Evolutionary conservation across 169 alveolate genomes (phyloP).

Genomic region (Plasmodium vivax): DNA sequence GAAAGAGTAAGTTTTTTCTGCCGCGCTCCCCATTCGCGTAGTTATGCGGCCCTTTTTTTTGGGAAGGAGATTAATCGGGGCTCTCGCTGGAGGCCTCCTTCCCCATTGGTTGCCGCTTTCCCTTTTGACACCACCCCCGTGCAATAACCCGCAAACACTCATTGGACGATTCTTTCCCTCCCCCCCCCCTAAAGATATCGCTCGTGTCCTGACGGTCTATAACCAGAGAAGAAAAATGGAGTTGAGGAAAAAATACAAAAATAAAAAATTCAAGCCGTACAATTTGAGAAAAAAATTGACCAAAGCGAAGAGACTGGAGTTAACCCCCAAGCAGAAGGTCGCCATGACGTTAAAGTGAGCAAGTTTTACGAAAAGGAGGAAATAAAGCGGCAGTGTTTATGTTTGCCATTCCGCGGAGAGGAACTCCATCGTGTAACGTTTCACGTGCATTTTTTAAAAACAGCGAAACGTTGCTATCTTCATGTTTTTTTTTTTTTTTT

Average conservation of each 20-base stretch:
- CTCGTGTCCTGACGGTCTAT: constrained; percentile 92
- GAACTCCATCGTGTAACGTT: not conserved
- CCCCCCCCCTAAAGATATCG: constrained; percentile 82
- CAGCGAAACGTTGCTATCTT: not conserved
- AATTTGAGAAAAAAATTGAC: constrained; percentile 92
- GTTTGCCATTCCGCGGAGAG: not conserved
- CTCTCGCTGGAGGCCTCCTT: not conserved
- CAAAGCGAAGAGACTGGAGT: constrained; percentile 89
- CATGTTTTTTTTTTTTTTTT: not conserved
- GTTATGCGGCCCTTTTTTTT: not conserved
- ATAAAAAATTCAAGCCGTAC: constrained; percentile 88
- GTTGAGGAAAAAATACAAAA: constrained; percentile 84
- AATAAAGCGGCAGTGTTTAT: not conserved
- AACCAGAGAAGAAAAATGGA: constrained; percentile 89
- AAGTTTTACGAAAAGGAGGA: not conserved
- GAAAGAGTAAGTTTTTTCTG: constrained; percentile 81
- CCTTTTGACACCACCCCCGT: not conserved
- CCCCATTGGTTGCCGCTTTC: not conserved
- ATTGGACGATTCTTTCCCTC: not conserved
- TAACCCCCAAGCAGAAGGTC: constrained; percentile 88
- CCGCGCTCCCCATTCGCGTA: not conserved
- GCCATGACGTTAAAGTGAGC: constrained; percentile 85
- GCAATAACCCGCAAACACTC: not conserved
- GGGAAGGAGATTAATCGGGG: not conserved
- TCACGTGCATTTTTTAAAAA: not conserved